phyloP scores from a whole-genome alignment of 2,329 filamentous ascomycete genomes.

The Leptosphaerulina australis region DNA sequence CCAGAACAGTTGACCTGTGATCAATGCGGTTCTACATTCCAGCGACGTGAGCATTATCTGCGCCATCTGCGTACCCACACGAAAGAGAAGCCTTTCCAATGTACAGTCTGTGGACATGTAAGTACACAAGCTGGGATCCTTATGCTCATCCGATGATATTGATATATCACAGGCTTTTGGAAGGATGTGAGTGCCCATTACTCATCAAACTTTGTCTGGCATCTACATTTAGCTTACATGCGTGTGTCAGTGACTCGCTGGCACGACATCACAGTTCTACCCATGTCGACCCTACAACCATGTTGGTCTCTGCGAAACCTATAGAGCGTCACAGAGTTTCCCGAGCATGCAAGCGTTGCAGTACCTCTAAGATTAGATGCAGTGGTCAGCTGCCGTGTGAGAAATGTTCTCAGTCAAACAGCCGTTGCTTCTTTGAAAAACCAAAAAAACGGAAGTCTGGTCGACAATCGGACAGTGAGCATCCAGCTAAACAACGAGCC shows the following conservation, averaged over 20 bases:
- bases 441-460: background rate
- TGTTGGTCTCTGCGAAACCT: background rate
- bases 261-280: background rate
- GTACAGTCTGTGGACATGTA: constrained; percentile 1
- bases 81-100: constrained; percentile 4
- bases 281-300: background rate
- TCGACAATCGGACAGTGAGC: background rate
- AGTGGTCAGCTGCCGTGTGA: constrained; percentile 1
- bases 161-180: background rate
- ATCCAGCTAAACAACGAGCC: background rate
- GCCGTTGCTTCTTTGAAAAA: constrained; percentile 2
- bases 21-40: background rate
- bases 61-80: constrained; percentile 8
- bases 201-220: no score
- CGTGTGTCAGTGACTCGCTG: background rate
- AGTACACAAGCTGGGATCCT: background rate
- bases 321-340: constrained; percentile 6
- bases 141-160: no score
- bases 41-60: constrained; percentile 1
- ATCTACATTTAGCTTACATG: background rate
- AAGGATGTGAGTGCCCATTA: constrained; percentile 1
- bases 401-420: background rate
- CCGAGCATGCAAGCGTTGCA: constrained; percentile 9
- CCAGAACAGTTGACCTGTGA: constrained; percentile 1
- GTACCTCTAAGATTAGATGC: constrained; percentile 6